Conservation (phyloP, 176 grass and related monocot genomes). For the Ensete ventricosum region DNA sequence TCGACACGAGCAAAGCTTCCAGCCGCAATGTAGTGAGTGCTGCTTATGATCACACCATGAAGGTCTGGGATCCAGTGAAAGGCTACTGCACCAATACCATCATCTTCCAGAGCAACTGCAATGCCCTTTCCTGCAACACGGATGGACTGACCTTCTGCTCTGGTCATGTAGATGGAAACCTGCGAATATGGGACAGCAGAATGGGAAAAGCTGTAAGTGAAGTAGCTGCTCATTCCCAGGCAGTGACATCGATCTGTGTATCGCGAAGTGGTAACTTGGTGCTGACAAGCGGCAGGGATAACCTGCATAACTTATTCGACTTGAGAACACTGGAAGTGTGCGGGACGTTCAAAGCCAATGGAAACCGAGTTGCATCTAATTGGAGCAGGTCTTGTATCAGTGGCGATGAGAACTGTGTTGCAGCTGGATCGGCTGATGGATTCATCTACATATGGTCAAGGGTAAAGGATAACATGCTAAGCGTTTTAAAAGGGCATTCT, state of each 20-base stretch:
- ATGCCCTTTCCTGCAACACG: slow-evolving; percentile 68
- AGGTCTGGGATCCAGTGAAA: slow-evolving; percentile 84
- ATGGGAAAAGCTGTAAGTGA: slow-evolving; percentile 56
- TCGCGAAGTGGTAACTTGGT: slow-evolving; percentile 62
- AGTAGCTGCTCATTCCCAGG: slow-evolving; percentile 54
- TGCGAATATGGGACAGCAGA: slow-evolving; percentile 64
- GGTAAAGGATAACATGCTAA: slow-evolving; percentile 30
- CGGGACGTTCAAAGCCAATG: slow-evolving; percentile 52
- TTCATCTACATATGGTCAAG: slow-evolving; percentile 79
- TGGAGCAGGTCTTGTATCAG: slow-evolving; percentile 79
- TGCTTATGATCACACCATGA: slow-evolving; percentile 79
- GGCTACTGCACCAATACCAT: slow-evolving; percentile 90
- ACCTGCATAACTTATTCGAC: slow-evolving; percentile 81
- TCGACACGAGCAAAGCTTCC: slow-evolving; percentile 61
- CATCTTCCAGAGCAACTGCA: slow-evolving; percentile 79
- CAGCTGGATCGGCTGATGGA: slow-evolving; percentile 70
- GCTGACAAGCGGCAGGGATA: slow-evolving; percentile 86
- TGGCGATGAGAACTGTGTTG: slow-evolving; percentile 68
- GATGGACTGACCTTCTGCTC: slow-evolving; percentile 72
- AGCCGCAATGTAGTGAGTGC: slow-evolving; percentile 61
- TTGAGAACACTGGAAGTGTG: slow-evolving; percentile 77
- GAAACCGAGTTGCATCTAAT: slow-evolving; percentile 43
- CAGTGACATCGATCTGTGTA: slow-evolving; percentile 73
- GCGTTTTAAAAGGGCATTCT: slow-evolving; percentile 66
- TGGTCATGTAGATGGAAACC: slow-evolving; percentile 90